Evolutionary conservation across 1,284 basidiomycete species (phyloP), one percentile per base, ranked within the genome.

Genomic region (Apiotrichum veenhuisii): DNA sequence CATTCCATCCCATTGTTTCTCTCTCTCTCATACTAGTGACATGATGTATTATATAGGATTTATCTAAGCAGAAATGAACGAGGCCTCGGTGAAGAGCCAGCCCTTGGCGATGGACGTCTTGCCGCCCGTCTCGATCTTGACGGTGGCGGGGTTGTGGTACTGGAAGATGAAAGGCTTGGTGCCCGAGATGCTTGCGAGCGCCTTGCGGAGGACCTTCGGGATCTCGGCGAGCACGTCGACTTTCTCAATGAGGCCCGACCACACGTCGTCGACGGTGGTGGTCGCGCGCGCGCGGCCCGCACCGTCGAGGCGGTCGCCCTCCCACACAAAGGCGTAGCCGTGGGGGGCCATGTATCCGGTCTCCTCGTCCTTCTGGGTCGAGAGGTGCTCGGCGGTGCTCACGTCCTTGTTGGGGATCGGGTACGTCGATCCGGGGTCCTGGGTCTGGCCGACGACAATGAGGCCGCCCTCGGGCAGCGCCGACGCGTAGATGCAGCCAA

Each of bases 141-240:
- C 77, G 52, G 83, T 89, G 8, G 81, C 82, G 1, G 84, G 83
- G 73, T 95, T 95, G 64, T 84, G 76, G 84, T 88, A 96, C 91
- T 96, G 68, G 65, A 80, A 82, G 64, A 82, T 80, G 71, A 77
- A 79, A 23, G 81, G 79, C 72, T 80, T 78, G n/a, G 77, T 77
- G 36, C 77, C 77, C 0, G 80, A 78, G 7, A 79, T 76, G 47
- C 80, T 78, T 33, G 77, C 72, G 52, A 81, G 68, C n/a, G 76
- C 70, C 71, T 81, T 81, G 58, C 76, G 72, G 46, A 80, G 72
- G 46, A 96, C 85, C 64, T 88, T 87, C 10, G 96, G 96, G 66
- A 99, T 93, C 80, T 98, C 94, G 5, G 89, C 92, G 18, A 99
- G 82, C 1, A 98, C 87, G 69, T 98, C 94, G 18, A 98, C 91